Evolutionary conservation across 2,329 filamentous ascomycete genomes (phyloP).

Genomic region (Aspergillus bombycis): DNA sequence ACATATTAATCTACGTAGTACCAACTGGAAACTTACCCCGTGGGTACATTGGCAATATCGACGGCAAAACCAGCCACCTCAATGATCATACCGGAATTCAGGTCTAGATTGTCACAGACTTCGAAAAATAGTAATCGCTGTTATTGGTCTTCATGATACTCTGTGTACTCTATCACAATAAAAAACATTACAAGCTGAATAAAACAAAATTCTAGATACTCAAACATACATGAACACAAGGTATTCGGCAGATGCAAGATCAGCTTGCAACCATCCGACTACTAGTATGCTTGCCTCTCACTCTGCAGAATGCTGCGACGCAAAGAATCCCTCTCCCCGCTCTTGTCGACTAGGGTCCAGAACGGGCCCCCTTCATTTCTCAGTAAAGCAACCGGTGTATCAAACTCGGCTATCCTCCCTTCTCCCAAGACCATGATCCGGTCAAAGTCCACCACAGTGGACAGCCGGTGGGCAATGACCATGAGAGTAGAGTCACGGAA

Average conservation of each 20-base stretch:
- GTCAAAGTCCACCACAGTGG: constrained; percentile 76
- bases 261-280: background rate
- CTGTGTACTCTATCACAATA: background rate
- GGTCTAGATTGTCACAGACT: background rate
- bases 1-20: background rate
- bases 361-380: constrained; percentile 56
- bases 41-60: background rate
- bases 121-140: background rate
- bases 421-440: constrained; percentile 71
- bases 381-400: constrained; percentile 65
- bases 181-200: background rate
- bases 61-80: background rate
- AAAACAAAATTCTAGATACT: background rate
- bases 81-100: background rate
- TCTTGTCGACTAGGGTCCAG: constrained; percentile 55
- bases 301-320: background rate
- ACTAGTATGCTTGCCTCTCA: constrained; percentile 3
- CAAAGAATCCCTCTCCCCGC: constrained; percentile 22
- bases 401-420: constrained; percentile 70
- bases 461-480: constrained; percentile 74
- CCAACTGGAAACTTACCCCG: background rate
- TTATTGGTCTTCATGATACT: background rate
- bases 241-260: background rate
- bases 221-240: background rate
- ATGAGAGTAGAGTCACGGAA: constrained; percentile 68